These are phyloP conservation scores for Gyrodon lividus DNA, from an alignment of 768 basidiomycete species.

Conservation along the genomic window DNA sequence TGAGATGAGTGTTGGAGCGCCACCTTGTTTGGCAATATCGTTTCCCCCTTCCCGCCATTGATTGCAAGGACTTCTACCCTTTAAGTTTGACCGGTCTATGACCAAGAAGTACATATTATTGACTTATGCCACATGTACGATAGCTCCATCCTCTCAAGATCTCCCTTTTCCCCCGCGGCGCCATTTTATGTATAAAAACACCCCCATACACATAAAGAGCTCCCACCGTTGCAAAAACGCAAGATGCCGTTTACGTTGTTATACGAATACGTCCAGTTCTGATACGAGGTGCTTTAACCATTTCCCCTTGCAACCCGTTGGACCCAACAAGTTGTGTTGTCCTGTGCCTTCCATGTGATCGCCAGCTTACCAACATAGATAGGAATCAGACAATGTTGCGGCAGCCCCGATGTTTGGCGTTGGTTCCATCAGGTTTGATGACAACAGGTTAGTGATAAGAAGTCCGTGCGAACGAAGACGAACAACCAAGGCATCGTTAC, in stretches of 20 bases:
- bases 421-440: neutral
- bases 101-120: conserved; percentile 21
- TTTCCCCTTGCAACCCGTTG: neutral
- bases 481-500: too few relatives aligned
- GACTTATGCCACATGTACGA: neutral
- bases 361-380: too few relatives aligned
- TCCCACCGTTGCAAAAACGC: conserved; percentile 5
- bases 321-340: too few relatives aligned
- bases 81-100: conserved; percentile 5
- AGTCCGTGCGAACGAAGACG: neutral
- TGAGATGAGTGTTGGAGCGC: conserved; percentile 2
- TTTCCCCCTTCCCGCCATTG: neutral
- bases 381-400: too few relatives aligned
- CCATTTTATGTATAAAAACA: neutral
- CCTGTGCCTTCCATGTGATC: too few relatives aligned
- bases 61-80: neutral
- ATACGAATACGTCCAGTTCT: neutral
- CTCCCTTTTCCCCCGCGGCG: conserved; percentile 12
- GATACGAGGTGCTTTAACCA: neutral
- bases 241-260: neutral
- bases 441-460: neutral
- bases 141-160: neutral
- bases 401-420: neutral
- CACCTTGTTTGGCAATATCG: neutral
- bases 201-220: neutral